Evolutionary conservation across 805 yeast genomes (phyloP), one percentile per base, ranked within the genome.

Genomic region (Yamadazyma tumulicola): DNA sequence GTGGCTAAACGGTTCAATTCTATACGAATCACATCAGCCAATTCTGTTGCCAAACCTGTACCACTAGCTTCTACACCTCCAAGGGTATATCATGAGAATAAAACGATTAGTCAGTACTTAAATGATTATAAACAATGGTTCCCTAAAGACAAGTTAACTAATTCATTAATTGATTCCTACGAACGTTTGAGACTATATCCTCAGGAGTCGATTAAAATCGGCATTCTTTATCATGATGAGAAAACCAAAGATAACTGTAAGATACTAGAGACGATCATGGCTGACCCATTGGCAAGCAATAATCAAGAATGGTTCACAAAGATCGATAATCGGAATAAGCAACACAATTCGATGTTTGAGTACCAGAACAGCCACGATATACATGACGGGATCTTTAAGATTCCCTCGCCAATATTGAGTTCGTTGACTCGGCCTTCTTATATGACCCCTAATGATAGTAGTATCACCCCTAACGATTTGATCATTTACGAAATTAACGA

Each of bases 241-340:
- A 39, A 45, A 11, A n/a, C 26, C 3, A 32, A 34, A 26, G 19
- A 26, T 6, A 32, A 45, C 2, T 56, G 68, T n/a, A 61, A 49
- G 32, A 22, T 67, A n/a, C 26, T 67, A 5, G 68, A 64, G 24
- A 38, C 57, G 3, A 41, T 67, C 8, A 48, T 67, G 25, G 64
- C 72, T 1, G 72, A 67, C 37, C 73, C 73, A 5, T 49, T 67
- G 32, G 54, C 72, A 10, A 48, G 43, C 9, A 46, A 45, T 9
- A 63, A 59, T 38, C 38, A 48, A 15, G n/a, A 21, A 10, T 63
- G 71, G 71, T 60, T 56, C 17, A 31, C 48, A n/a, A 31, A 42
- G 18, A 38, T 67, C 4, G 45, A 27, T 6, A 28, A 32, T 3
- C 49, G 72, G 29, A 19, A 46, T 13, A 37, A 48, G 8, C 19